Base-by-base conservation (phyloP, 352 stramenopile genomes). In the Aphanomyces stellatus region DNA sequence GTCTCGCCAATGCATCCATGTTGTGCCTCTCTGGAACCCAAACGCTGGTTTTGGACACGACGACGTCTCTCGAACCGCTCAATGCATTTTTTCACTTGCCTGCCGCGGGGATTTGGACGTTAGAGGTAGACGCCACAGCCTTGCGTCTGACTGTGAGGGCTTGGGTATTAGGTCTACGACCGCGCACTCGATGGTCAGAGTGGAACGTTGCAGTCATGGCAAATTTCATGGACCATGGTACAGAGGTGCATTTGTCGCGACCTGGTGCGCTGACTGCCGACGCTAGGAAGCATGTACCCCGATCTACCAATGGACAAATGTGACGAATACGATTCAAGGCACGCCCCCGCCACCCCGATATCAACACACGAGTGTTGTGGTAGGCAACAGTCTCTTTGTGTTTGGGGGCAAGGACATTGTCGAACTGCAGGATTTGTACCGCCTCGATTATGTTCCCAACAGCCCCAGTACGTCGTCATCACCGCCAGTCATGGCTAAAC, bases 371-470 rank as follows among this genome's bases (percentile, higher is more conserved):
- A 76, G 76, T 30, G 68, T 92, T 57, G 78, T 82, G 25, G 78
- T 76, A 51, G 65, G 80, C 25, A 84, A 43, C 64, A 82, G 73
- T 28, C 81, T 92, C 76, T 92, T 92, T 62, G 68, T 90, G n/a
- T 87, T 74, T 27, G 83, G 81, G 24, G 83, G 83, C 42, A 80
- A 60, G 27, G 74, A 70, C 4, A 40, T n/a, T 1, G 74, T 72
- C 0, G 55, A 71, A 40, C 69, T 74, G 11, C 41, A 87, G 24
- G 82, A 91, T 65, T 56, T 91, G 4, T 83, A 84, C 57, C 78
- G 82, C 3, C 59, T 91, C 43, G 80, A 91, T 63, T 91, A 90
- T 41, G 72, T 68, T 0, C 51, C 73, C 0, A 73, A 43, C 3
- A 59, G 66, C 34, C 7, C 55, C 22, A 49, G 55, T 64, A 62